These are phyloP conservation scores for Malassezia equina DNA, from an alignment of 1,284 basidiomycete genomes.

Conservation along the genomic window DNA sequence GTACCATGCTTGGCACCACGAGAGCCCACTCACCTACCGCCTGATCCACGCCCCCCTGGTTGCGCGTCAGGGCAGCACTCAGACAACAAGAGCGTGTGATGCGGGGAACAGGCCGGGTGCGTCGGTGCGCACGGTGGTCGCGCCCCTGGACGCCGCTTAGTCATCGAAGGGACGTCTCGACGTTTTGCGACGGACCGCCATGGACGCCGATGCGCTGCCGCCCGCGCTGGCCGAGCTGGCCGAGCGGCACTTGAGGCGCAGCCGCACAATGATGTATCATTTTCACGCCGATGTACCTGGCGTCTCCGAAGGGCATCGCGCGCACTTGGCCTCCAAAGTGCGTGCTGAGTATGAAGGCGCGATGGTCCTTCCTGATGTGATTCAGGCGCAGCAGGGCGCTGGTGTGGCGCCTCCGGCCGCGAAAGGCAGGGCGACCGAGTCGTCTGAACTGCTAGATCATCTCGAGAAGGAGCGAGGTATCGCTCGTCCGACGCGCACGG, in stretches of 20 bases:
- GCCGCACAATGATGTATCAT: neutral
- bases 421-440: conserved; percentile 16
- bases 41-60: too few species aligned
- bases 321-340: conserved; percentile 59
- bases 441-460: conserved; percentile 18
- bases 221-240: conserved; percentile 5
- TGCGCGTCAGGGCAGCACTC: too few species aligned
- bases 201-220: conserved; percentile 6
- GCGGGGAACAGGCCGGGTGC: neutral
- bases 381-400: conserved; percentile 66
- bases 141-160: neutral
- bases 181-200: neutral
- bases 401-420: conserved; percentile 54
- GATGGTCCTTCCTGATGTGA: conserved; percentile 69
- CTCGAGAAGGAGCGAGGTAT: conserved; percentile 24
- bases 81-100: too few species aligned
- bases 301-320: conserved; percentile 4
- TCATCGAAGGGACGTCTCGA: neutral
- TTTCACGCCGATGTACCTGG: neutral
- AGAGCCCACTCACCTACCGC: too few species aligned
- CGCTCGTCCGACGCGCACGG: conserved; percentile 12
- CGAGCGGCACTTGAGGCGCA: conserved; percentile 14
- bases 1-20: too few species aligned
- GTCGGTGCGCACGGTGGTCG: neutral
- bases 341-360: conserved; percentile 75